These are phyloP conservation scores for Pseudopithomyces maydicus DNA, from an alignment of 2,329 filamentous ascomycete genomes.

Conservation along the genomic window DNA sequence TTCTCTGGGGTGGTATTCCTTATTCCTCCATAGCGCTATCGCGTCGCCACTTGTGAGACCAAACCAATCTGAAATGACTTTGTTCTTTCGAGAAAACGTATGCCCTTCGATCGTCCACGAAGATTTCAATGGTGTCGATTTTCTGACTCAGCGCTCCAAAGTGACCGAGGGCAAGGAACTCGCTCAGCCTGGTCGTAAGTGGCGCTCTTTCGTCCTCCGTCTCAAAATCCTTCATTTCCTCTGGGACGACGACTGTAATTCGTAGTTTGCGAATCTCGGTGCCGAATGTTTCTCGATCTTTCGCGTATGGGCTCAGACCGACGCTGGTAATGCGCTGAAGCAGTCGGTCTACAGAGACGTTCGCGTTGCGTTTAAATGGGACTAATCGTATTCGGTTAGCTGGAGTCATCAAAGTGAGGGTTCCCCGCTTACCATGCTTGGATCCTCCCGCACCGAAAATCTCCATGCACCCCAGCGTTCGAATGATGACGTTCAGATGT, in stretches of 20 bases:
- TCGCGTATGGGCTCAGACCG: constrained; percentile 3
- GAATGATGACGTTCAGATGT: neutral
- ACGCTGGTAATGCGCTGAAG: constrained; percentile 5
- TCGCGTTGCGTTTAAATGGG: neutral
- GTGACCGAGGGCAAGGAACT: neutral
- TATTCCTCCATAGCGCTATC: neutral
- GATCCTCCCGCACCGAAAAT: neutral
- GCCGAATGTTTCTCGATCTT: neutral
- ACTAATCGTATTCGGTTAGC: constrained; percentile 5
- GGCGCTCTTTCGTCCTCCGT: constrained; percentile 2
- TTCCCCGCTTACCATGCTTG: constrained; percentile 1
- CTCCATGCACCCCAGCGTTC: neutral
- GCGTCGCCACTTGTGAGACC: constrained; percentile 4
- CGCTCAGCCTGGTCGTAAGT: neutral
- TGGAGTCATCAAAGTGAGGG: neutral
- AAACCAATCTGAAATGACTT: neutral
- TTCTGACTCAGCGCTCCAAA: constrained; percentile 1
- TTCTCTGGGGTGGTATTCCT: neutral
- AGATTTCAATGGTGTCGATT: constrained; percentile 1
- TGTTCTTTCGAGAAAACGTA: neutral
- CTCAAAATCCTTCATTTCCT: neutral
- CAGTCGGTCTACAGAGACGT: neutral
- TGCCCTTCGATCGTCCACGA: constrained; percentile 1
- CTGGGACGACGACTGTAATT: neutral
- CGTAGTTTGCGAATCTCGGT: neutral